Evolutionary conservation across 1,139 yeast genomes (phyloP).

Genomic region (Yamadazyma membranifaciens): DNA sequence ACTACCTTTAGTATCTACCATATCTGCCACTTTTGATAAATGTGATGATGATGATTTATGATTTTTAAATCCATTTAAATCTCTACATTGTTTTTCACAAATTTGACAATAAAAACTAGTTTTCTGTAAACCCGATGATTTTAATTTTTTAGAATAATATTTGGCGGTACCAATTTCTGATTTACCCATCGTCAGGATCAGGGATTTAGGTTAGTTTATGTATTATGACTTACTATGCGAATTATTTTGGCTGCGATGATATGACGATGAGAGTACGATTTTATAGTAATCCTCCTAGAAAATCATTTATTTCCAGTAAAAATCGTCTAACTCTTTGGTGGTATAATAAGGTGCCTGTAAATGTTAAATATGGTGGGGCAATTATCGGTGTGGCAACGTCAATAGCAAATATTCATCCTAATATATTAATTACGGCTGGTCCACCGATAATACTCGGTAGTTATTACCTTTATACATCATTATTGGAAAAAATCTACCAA

Average conservation of each 20-base stretch:
- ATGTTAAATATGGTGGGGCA: constrained; percentile 28
- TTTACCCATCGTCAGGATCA: constrained; percentile 17
- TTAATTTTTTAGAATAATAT: constrained; percentile 72
- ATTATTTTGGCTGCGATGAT: constrained; percentile 3
- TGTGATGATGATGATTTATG: constrained; percentile 82
- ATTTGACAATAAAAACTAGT: constrained; percentile 87
- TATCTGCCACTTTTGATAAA: constrained; percentile 45
- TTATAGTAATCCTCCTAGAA: constrained; percentile 28
- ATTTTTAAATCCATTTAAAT: constrained; percentile 90
- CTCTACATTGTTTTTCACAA: constrained; percentile 91
- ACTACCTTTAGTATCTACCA: constrained; percentile 23
- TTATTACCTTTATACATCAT: constrained; percentile 21
- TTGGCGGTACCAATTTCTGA: constrained; percentile 87
- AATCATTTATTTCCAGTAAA: constrained; percentile 28
- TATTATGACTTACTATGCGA: too few species aligned
- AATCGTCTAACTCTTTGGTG: constrained; percentile 26
- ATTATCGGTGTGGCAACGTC: constrained; percentile 27
- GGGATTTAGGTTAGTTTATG: too few species aligned
- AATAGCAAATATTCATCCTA: constrained; percentile 38
- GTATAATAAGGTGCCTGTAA: constrained; percentile 27
- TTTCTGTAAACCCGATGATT: constrained; percentile 82
- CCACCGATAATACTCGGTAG: constrained; percentile 36
- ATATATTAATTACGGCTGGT: constrained; percentile 30
- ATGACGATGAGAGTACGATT: constrained; percentile 2
- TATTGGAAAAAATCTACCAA: constrained; percentile 16